Percentiles rank a stretch among this genome's conserved stretches.
These are phyloP conservation scores for Tetradesmus obliquus DNA, from an alignment of 139 green algal species.

Conservation along the genomic window DNA sequence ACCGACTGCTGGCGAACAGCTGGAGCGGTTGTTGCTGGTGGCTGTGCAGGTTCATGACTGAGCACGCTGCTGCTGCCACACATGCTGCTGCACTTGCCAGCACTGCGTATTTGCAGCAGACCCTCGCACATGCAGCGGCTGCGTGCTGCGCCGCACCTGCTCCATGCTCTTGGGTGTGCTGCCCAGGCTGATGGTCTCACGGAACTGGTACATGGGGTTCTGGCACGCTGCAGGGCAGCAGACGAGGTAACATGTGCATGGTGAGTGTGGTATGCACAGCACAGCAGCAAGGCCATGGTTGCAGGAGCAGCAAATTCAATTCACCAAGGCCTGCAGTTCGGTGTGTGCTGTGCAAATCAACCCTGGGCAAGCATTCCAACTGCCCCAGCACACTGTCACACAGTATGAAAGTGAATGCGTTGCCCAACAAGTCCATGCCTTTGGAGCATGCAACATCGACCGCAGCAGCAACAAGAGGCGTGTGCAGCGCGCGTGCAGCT, in stretches of 20 bases:
- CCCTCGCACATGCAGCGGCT: not conserved
- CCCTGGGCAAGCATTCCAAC: no score
- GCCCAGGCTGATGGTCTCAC: slow-evolving; percentile 75
- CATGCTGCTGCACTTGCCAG: not conserved
- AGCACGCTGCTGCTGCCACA: not conserved
- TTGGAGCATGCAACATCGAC: not conserved
- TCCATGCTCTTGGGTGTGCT: slow-evolving; percentile 57
- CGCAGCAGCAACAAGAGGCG: not conserved
- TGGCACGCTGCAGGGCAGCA: not conserved
- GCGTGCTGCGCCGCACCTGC: slow-evolving; percentile 30
- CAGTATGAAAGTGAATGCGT: no score
- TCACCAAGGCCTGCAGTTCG: no score
- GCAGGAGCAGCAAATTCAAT: not conserved
- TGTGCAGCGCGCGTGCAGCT: not conserved
- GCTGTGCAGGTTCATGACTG: no score
- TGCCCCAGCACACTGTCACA: no score
- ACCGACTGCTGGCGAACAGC: no score
- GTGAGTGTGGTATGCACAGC: slow-evolving; percentile 42
- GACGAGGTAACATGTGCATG: slow-evolving; percentile 14
- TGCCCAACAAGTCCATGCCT: no score
- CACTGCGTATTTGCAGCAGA: not conserved
- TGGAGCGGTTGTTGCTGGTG: not conserved
- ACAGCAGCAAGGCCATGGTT: slow-evolving; percentile 29
- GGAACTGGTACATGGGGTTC: slow-evolving; percentile 77
- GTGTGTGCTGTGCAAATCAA: no score